A percentile compares a stretch with the other conserved stretches of the same genome.
Conservation (phyloP, 768 basidiomycete genomes). For the Hericium rajendrae region DNA sequence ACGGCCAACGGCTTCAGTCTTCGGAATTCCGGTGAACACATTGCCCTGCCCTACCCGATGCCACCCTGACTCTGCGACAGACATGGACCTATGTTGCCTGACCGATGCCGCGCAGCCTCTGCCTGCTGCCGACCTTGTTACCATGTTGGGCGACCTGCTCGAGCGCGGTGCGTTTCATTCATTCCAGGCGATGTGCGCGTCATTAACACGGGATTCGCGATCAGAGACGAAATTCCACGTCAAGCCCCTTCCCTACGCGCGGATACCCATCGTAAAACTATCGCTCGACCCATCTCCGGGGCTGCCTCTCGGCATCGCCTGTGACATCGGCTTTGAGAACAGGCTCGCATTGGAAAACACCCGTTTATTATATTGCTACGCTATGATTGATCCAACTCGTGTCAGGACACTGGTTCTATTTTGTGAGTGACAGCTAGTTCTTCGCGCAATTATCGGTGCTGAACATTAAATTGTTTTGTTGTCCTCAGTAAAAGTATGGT, state of each 20-base stretch:
- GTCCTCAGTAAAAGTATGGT: constrained; percentile 90
- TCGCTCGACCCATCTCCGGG: constrained; percentile 81
- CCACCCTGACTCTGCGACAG: constrained; percentile 29
- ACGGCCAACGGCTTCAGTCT: constrained; percentile 97
- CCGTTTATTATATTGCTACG: constrained; percentile 90
- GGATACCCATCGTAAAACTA: constrained; percentile 98
- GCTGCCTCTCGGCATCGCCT: constrained; percentile 82
- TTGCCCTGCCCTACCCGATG: not conserved
- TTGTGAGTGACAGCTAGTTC: constrained; percentile 50
- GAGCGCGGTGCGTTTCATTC: constrained; percentile 64
- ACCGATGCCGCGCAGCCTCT: constrained; percentile 79
- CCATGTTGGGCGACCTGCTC: constrained; percentile 85
- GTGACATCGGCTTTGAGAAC: constrained; percentile 98
- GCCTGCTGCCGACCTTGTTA: constrained; percentile 83
- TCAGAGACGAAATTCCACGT: constrained; percentile 93
- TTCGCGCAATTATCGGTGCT: not conserved
- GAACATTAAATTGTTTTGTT: not conserved
- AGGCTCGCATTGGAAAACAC: constrained; percentile 96
- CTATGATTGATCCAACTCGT: constrained; percentile 90
- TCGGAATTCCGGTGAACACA: constrained; percentile 75
- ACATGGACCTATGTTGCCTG: constrained; percentile 98
- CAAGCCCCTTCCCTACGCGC: constrained; percentile 91
- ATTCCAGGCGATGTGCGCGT: constrained; percentile 1
- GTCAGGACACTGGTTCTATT: constrained; percentile 93
- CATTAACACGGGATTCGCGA: constrained; percentile 8